Percentiles rank a stretch among this genome's conserved stretches.
These are phyloP conservation scores for Silene coronaria DNA, from an alignment of 179 eudicot species.

Conservation along the genomic window DNA sequence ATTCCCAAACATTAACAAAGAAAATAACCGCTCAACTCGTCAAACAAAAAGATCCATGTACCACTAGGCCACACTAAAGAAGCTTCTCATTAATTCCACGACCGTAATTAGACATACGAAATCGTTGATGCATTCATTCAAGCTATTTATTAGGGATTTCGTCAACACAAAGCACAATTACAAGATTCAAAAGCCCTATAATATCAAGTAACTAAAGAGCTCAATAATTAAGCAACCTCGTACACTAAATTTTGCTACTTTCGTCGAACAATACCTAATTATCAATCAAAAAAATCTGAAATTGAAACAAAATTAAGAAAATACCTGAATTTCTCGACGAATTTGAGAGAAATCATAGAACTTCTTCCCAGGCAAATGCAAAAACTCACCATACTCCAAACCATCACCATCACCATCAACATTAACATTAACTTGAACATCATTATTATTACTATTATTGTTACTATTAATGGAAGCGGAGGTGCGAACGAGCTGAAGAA, in stretches of 20 bases:
- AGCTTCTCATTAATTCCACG: background rate
- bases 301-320: background rate
- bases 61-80: no score
- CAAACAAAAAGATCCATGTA: no score
- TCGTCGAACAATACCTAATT: background rate
- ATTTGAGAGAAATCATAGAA: slow-evolving; percentile 40
- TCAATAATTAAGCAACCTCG: background rate
- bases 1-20: background rate
- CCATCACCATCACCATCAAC: background rate
- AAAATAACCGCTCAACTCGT: background rate
- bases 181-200: background rate
- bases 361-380: slow-evolving; percentile 38
- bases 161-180: background rate
- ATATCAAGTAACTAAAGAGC: background rate
- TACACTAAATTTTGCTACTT: background rate
- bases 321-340: slow-evolving; percentile 42
- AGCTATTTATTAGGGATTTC: background rate
- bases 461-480: background rate
- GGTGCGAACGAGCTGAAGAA: slow-evolving; percentile 40
- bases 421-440: background rate
- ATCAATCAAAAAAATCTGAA: background rate
- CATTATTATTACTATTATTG: background rate
- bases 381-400: slow-evolving; percentile 42
- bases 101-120: background rate
- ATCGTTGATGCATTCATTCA: background rate